Evolutionary conservation across 345 rosid genomes (phyloP).

Genomic region (Litchi chinensis): DNA sequence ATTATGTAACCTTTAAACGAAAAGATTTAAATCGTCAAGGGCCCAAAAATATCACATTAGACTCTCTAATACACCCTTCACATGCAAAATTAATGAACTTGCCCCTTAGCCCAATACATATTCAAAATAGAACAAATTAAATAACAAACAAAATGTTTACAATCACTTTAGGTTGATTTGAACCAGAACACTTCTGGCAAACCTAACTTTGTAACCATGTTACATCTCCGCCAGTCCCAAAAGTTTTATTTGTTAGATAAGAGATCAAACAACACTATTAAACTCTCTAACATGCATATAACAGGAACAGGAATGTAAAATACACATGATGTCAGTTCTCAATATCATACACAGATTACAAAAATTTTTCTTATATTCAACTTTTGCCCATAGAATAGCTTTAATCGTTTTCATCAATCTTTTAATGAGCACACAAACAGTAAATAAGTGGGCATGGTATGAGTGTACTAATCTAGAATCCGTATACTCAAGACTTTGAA

Average conservation of each 20-base stretch:
- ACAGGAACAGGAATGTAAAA: background rate
- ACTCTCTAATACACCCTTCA: background rate
- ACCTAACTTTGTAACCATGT: background rate
- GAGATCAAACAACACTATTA: background rate
- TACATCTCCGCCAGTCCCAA: background rate
- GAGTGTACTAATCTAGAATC: background rate
- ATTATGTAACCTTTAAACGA: background rate
- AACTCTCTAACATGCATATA: background rate
- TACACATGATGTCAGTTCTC: background rate
- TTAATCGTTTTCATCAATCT: background rate
- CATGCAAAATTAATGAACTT: background rate
- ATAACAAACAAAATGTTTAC: background rate
- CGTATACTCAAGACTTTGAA: conserved; percentile 12
- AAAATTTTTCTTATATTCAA: no score
- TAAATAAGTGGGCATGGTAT: background rate
- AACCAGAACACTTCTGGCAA: background rate
- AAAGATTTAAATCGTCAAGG: background rate
- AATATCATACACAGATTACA: no score
- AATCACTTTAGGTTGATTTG: background rate
- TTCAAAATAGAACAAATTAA: background rate
- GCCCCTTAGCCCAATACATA: background rate
- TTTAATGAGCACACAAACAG: background rate
- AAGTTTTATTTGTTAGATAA: background rate
- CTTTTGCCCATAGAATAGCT: background rate
- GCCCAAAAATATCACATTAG: no score